Base-by-base conservation (phyloP, 2,329 filamentous ascomycete genomes). In the Cladosporium sphaerospermum region DNA sequence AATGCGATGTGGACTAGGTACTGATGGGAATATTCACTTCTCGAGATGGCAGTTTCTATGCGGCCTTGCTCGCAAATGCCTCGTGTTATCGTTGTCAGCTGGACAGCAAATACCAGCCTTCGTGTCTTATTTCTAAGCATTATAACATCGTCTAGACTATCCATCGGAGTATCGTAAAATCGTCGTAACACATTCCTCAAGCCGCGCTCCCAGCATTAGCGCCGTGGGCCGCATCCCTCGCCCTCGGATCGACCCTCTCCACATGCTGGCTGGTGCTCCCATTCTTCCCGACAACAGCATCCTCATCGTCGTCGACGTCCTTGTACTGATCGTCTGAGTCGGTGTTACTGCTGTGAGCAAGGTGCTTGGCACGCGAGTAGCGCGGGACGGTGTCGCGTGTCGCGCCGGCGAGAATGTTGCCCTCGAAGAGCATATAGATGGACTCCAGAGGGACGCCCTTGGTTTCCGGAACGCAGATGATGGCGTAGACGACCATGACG, bases 391-490 rank as follows among this genome's bases (percentile, higher is more conserved):
- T 72, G 55, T 73, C 72, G 52, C 60, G 64, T 18, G 69, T 53
- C 18, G 68, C 70, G 3, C 71, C 71, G 36, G 62, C 65, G 56
- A 74, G 62, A 44, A 75, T 73, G 53, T 64, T 61, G 31, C 67
- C 71, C 48, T 74, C 70, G 54, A 75, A 75, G 32, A 75, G 62
- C 45, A 71, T 45, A 48, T 70, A 65, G 13, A 74, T 69, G 11
- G 65, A 69, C 60, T 74, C 72, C 14, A 74, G 62, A 2, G 70
- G 70, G 32, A 74, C 71, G 3, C 66, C 66, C 61, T 71, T 73
- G 18, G 72, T 75, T 59, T 75, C 72, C 0, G 72, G 72, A 2
- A 74, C 67, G 52, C 66, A 73, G 54, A 73, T 66, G 32, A 75
- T 55, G 0, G 68, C 64, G 60, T 71, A 75, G 18, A 74, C 40